phyloP scores from a whole-genome alignment of 192 early-diverging fungal genomes.

The Podila verticillata region DNA sequence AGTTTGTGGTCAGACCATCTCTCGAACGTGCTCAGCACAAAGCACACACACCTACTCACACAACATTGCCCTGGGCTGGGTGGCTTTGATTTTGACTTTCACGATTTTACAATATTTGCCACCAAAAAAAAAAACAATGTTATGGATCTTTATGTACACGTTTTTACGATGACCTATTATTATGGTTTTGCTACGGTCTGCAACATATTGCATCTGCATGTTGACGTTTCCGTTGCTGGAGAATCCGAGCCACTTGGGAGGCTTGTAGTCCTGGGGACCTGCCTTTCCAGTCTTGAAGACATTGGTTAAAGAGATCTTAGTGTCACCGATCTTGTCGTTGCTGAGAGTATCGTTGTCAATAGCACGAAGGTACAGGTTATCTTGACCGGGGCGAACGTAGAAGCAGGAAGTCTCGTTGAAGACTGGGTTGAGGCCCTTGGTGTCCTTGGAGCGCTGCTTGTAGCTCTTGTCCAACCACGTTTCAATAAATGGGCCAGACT shows the following conservation, averaged over 20 bases:
- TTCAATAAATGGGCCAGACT: slow-evolving; percentile 27
- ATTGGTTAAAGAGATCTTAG: slow-evolving; percentile 24
- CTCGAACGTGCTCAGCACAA: no score
- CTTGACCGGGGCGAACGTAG: slow-evolving; percentile 33
- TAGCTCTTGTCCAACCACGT: slow-evolving; percentile 42
- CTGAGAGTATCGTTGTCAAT: slow-evolving; percentile 46
- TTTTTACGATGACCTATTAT: not conserved
- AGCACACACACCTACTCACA: no score
- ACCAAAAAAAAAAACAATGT: no score
- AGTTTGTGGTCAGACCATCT: no score
- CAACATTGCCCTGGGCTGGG: no score
- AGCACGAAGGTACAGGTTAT: slow-evolving; percentile 49
- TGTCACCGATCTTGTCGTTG: slow-evolving; percentile 51
- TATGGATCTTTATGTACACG: no score
- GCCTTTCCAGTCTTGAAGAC: slow-evolving; percentile 30
- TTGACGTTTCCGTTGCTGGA: slow-evolving; percentile 40
- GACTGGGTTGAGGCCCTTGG: slow-evolving; percentile 21
- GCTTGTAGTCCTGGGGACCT: slow-evolving; percentile 31
- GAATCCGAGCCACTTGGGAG: slow-evolving; percentile 49
- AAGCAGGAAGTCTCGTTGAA: slow-evolving; percentile 33
- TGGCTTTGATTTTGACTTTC: no score
- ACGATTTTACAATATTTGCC: no score
- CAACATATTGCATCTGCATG: slow-evolving; percentile 41
- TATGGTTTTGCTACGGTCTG: slow-evolving; percentile 2
- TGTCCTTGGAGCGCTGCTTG: slow-evolving; percentile 32